A percentile compares a stretch with the other conserved stretches of the same genome.
Evolutionary conservation across 306 rosid species (phyloP).

Genomic region (Malus asiatica): DNA sequence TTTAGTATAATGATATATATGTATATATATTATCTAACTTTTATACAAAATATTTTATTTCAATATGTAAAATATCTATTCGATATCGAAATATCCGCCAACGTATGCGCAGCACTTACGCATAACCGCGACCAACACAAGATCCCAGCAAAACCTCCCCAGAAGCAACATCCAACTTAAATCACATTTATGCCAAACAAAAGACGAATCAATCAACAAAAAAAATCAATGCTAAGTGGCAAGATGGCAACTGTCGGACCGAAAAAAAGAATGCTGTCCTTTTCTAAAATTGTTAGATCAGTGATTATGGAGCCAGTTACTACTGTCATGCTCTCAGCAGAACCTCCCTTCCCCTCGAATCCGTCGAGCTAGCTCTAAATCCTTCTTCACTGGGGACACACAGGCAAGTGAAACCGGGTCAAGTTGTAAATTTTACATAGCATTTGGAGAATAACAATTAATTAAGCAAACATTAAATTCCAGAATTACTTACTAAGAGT

Average conservation of each 20-base stretch:
- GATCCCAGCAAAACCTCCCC: no score
- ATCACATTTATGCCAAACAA: no score
- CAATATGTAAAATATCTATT: no score
- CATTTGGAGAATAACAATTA: not conserved
- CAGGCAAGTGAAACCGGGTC: slow-evolving; percentile 9
- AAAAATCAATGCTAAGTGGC: no score
- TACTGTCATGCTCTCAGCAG: slow-evolving; percentile 36
- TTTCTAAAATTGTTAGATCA: slow-evolving; percentile 2
- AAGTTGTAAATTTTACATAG: slow-evolving; percentile 6
- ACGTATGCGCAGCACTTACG: no score
- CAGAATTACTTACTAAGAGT: slow-evolving; percentile 72
- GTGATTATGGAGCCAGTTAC: not conserved
- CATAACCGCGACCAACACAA: no score
- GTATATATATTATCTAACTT: no score
- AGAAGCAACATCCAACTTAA: no score
- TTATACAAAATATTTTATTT: no score
- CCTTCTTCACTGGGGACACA: slow-evolving; percentile 67
- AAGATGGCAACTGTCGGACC: slow-evolving; percentile 2
- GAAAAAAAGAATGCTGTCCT: not conserved
- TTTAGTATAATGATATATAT: no score
- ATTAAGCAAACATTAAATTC: not conserved
- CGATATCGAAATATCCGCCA: no score
- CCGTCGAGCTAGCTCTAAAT: slow-evolving; percentile 84
- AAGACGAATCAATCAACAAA: no score
- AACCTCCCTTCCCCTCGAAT: slow-evolving; percentile 61